Evolutionary conservation across 2,329 filamentous ascomycete genomes (phyloP).

Genomic region (Trichoderma breve): DNA sequence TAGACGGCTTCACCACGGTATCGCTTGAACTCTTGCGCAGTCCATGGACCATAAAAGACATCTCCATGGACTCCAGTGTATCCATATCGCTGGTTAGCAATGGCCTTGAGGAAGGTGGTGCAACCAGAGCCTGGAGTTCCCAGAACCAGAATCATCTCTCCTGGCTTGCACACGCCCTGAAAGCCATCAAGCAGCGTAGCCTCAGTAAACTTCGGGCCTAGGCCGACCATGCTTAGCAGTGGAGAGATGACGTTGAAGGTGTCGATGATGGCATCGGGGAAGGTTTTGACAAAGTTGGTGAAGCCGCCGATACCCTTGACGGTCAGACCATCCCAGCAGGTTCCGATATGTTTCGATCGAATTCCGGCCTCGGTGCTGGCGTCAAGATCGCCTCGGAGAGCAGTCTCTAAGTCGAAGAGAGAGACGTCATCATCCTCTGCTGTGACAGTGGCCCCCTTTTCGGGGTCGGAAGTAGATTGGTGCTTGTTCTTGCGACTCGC

Average conservation of each 20-base stretch:
- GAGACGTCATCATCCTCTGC: slow-evolving; percentile 45
- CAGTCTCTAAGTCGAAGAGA: slow-evolving; percentile 71
- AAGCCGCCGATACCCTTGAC: slow-evolving; percentile 73
- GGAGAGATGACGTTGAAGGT: slow-evolving; percentile 75
- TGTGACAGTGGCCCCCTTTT: slow-evolving; percentile 49
- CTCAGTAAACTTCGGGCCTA: slow-evolving; percentile 66
- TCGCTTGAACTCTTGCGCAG: slow-evolving; percentile 66
- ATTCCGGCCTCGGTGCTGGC: slow-evolving; percentile 77
- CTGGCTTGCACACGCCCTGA: slow-evolving; percentile 68
- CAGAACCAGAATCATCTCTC: slow-evolving; percentile 85
- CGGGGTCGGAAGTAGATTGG: slow-evolving; percentile 47
- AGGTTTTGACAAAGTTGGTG: slow-evolving; percentile 70
- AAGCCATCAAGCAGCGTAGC: slow-evolving; percentile 73
- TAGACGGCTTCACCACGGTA: slow-evolving; percentile 84
- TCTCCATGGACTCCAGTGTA: slow-evolving; percentile 62
- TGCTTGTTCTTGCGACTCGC: slow-evolving; percentile 40
- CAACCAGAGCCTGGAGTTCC: slow-evolving; percentile 73
- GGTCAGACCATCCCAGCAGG: slow-evolving; percentile 74
- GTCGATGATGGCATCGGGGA: slow-evolving; percentile 71
- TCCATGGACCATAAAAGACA: slow-evolving; percentile 73
- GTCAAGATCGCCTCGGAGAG: slow-evolving; percentile 67
- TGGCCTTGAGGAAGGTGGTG: slow-evolving; percentile 66
- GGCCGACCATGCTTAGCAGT: slow-evolving; percentile 59
- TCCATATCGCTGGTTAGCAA: slow-evolving; percentile 62
- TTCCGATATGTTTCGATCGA: slow-evolving; percentile 74